phyloP scores from a whole-genome alignment of 768 basidiomycete genomes.

The Lactifluus echinatus region DNA sequence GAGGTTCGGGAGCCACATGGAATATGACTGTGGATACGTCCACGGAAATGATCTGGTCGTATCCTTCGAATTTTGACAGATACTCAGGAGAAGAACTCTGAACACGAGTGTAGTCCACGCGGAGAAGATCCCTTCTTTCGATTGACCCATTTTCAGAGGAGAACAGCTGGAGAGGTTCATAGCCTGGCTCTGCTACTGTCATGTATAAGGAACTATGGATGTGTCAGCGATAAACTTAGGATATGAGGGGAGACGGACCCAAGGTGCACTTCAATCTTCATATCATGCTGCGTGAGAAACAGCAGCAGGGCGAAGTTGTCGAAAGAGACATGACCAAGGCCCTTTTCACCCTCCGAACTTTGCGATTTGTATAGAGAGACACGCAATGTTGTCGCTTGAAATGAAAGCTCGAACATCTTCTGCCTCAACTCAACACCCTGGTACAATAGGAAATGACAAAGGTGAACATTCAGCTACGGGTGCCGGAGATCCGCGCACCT shows the following conservation, averaged over 20 bases:
- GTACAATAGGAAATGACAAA: neutral
- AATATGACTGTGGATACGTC: constrained; percentile 87
- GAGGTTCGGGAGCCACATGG: constrained; percentile 81
- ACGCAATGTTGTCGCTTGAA: constrained; percentile 76
- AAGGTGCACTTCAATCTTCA: constrained; percentile 78
- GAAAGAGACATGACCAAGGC: constrained; percentile 70
- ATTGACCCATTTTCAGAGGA: constrained; percentile 43
- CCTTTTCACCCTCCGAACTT: constrained; percentile 53
- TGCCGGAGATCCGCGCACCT: constrained; percentile 32
- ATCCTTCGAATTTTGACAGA: constrained; percentile 63
- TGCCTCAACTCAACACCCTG: constrained; percentile 40
- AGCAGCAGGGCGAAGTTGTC: constrained; percentile 72
- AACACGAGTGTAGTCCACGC: constrained; percentile 67
- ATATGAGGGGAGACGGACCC: constrained; percentile 36
- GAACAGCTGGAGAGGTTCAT: constrained; percentile 50
- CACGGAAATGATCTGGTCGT: constrained; percentile 83
- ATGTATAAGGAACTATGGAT: constrained; percentile 59
- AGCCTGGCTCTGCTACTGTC: constrained; percentile 54
- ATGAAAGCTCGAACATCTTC: constrained; percentile 74
- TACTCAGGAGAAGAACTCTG: constrained; percentile 86
- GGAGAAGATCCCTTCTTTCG: constrained; percentile 59
- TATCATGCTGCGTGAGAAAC: constrained; percentile 70
- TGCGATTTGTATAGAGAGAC: constrained; percentile 70
- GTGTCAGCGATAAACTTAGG: constrained; percentile 7
- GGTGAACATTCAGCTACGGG: neutral